Percentiles rank a stretch among this genome's conserved stretches.
Evolutionary conservation across 768 basidiomycete species (phyloP).

Genomic region (Termitomyces sp.): DNA sequence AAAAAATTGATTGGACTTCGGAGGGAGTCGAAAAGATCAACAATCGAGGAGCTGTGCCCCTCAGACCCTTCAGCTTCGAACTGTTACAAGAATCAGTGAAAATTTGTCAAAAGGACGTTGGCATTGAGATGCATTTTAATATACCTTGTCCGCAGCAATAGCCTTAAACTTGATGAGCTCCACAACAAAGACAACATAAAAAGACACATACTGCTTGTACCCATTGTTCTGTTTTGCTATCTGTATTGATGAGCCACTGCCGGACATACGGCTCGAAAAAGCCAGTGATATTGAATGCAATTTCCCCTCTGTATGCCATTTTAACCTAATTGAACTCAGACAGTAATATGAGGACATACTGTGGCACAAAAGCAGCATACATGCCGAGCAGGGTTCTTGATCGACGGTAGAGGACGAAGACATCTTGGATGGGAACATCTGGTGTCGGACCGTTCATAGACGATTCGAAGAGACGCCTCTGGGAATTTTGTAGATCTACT

Average conservation of each 20-base stretch:
- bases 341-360: conserved; percentile 40
- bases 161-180: conserved; percentile 35
- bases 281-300: conserved; percentile 62
- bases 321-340: not conserved
- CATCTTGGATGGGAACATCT: conserved; percentile 84
- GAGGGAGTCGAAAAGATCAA: conserved; percentile 92
- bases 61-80: conserved; percentile 75
- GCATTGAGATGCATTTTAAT: conserved; percentile 13
- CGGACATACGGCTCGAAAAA: conserved; percentile 88
- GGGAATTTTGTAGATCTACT: conserved; percentile 59
- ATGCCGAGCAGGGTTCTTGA: conserved; percentile 72
- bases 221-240: conserved; percentile 90
- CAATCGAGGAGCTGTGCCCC: conserved; percentile 94
- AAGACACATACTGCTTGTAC: conserved; percentile 73
- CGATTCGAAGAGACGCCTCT: conserved; percentile 72
- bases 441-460: conserved; percentile 86
- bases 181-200: not conserved
- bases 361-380: conserved; percentile 73
- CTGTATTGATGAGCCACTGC: conserved; percentile 85
- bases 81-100: conserved; percentile 22
- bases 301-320: conserved; percentile 34
- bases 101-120: not conserved
- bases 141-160: conserved; percentile 58
- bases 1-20: conserved; percentile 87
- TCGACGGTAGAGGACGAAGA: conserved; percentile 81